Conservation (phyloP, 2,329 filamentous ascomycete genomes). For the Salinomyces thailandicus region DNA sequence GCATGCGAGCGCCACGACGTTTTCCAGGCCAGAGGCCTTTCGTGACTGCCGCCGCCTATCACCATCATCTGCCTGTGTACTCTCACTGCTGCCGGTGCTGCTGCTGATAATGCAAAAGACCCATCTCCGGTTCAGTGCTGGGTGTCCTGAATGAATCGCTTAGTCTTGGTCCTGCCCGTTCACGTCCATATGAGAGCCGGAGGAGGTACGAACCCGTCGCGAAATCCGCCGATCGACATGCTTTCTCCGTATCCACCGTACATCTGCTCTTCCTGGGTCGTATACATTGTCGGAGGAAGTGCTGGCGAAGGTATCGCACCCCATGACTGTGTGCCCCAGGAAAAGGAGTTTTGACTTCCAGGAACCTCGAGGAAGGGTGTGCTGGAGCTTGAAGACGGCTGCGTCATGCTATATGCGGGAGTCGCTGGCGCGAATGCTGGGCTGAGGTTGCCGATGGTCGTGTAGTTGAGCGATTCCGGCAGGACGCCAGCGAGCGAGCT, state of each 20-base stretch:
- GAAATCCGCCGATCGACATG: constrained; percentile 16
- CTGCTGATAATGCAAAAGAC: not conserved
- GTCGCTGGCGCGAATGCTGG: constrained; percentile 42
- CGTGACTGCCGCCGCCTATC: too few relatives aligned
- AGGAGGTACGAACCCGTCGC: constrained; percentile 26
- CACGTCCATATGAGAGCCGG: constrained; percentile 25
- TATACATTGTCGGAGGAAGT: constrained; percentile 24
- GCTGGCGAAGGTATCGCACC: constrained; percentile 25
- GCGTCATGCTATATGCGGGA: constrained; percentile 29
- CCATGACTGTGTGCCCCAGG: constrained; percentile 22
- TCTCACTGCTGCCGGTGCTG: too few relatives aligned
- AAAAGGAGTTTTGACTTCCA: constrained; percentile 17
- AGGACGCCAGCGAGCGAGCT: constrained; percentile 10
- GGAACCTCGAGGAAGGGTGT: constrained; percentile 37
- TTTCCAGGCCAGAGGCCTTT: too few relatives aligned
- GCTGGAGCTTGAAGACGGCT: constrained; percentile 21
- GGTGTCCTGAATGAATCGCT: constrained; percentile 20
- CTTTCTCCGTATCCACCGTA: constrained; percentile 17
- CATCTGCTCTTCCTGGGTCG: constrained; percentile 31
- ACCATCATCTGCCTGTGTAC: too few relatives aligned
- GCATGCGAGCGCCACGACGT: too few relatives aligned
- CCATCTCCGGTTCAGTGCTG: constrained; percentile 9
- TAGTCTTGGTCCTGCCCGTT: constrained; percentile 15
- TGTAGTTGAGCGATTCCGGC: constrained; percentile 18
- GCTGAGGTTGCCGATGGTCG: constrained; percentile 34